phyloP scores from a whole-genome alignment of 805 yeast genomes.

The Pichia deserticola region DNA sequence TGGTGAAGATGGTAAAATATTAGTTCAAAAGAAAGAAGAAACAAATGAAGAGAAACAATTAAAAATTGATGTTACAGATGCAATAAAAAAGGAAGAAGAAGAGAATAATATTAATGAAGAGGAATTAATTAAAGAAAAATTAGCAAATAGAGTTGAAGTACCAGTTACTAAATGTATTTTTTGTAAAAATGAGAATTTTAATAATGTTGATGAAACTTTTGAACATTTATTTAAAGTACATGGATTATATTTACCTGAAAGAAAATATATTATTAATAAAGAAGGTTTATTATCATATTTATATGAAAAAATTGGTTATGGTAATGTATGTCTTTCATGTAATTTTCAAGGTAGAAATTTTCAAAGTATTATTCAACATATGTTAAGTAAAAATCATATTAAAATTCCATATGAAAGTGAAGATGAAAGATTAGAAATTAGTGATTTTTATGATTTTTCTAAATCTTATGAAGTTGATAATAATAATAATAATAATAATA shows the following conservation, averaged over 20 bases:
- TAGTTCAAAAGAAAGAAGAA: conserved; percentile 10
- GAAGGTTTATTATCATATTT: conserved; percentile 69
- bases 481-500: conserved; percentile 28
- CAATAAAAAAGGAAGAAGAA: conserved; percentile 12
- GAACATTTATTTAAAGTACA: conserved; percentile 73
- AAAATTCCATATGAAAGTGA: conserved; percentile 80
- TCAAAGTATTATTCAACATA: conserved; percentile 86
- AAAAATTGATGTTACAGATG: conserved; percentile 15
- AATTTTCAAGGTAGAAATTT: conserved; percentile 74
- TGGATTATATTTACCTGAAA: conserved; percentile 87
- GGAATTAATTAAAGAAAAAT: conserved; percentile 36
- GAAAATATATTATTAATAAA: conserved; percentile 55
- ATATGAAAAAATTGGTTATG: conserved; percentile 74
- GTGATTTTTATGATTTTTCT: conserved; percentile 79
- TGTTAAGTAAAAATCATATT: conserved; percentile 79
- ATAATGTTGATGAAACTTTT: conserved; percentile 36
- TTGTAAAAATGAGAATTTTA: conserved; percentile 31
- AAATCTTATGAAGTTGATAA: conserved; percentile 43
- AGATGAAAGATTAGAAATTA: conserved; percentile 66
- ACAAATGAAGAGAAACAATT: conserved; percentile 15
- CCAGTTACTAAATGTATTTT: conserved; percentile 45
- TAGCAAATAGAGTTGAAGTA: conserved; percentile 39
- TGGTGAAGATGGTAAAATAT: conserved; percentile 22
- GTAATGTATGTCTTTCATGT: conserved; percentile 79
- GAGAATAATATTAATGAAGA: conserved; percentile 30